phyloP scores from a whole-genome alignment of 495 filamentous ascomycete genomes.

The Annulohypoxylon bovei region DNA sequence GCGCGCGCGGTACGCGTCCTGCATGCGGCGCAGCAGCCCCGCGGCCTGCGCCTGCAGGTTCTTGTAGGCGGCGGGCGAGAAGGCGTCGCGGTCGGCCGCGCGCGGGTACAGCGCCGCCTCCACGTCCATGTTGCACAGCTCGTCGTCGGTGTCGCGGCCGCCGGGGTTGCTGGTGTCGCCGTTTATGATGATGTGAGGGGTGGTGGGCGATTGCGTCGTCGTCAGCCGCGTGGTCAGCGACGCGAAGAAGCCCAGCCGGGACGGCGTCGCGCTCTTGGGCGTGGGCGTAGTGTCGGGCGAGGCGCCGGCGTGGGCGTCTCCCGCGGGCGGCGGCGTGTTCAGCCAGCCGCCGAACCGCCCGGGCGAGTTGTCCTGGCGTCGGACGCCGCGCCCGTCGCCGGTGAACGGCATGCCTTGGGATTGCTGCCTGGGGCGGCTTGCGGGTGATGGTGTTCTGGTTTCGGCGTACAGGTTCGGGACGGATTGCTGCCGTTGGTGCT shows the following conservation, averaged over 20 bases:
- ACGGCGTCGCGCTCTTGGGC: conserved; percentile 52
- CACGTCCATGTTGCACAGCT: conserved; percentile 73
- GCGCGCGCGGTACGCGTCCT: conserved; percentile 74
- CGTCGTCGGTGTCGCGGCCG: conserved; percentile 58
- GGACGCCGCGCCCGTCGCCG: conserved; percentile 49
- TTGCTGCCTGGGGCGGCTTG: conserved; percentile 38
- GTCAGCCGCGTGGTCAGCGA: conserved; percentile 54
- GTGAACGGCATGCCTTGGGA: conserved; percentile 57
- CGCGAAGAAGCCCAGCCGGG: conserved; percentile 52
- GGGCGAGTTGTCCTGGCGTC: conserved; percentile 43
- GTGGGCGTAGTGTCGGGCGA: conserved; percentile 49
- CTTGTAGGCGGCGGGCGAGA: conserved; percentile 74
- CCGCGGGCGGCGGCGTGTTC: conserved; percentile 35
- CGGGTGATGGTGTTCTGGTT: conserved; percentile 40
- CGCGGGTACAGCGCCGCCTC: conserved; percentile 69
- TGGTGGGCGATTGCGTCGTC: conserved; percentile 37
- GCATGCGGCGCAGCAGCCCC: conserved; percentile 69
- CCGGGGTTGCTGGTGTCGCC: conserved; percentile 20
- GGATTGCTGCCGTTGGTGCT: conserved; percentile 57
- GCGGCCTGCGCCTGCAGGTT: conserved; percentile 75
- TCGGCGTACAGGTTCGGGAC: conserved; percentile 45
- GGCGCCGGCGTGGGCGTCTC: conserved; percentile 28
- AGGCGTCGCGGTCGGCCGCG: conserved; percentile 54
- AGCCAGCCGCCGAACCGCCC: conserved; percentile 49
- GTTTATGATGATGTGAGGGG: conserved; percentile 14